Evolutionary conservation across 148 eudicot genomes (phyloP).

Genomic region (Rhododendron vialii): DNA sequence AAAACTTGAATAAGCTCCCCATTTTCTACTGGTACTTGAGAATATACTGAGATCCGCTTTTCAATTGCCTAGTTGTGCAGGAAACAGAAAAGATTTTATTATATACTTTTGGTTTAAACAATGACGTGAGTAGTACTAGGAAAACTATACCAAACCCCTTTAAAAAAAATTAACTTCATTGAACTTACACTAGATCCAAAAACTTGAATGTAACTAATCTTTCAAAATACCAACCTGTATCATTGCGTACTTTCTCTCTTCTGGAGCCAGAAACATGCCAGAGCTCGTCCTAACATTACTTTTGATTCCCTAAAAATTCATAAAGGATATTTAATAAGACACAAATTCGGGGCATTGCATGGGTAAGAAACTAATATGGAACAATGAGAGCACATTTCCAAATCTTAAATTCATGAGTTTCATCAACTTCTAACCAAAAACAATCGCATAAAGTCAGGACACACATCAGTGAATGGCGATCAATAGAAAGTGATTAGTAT

Average conservation of each 20-base stretch:
- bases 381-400: not conserved
- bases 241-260: slow-evolving; percentile 73
- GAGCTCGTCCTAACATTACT: slow-evolving; percentile 95
- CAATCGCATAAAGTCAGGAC: not conserved
- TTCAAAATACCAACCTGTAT: slow-evolving; percentile 48
- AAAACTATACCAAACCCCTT: not conserved
- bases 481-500: not conserved
- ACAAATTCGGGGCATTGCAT: not conserved
- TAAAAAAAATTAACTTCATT: not conserved
- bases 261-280: slow-evolving; percentile 76
- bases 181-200: not conserved
- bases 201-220: not conserved
- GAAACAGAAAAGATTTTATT: slow-evolving; percentile 3
- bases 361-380: not conserved
- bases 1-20: slow-evolving; percentile 96
- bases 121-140: not conserved
- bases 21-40: slow-evolving; percentile 88
- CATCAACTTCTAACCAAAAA: not conserved
- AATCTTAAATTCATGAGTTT: not conserved
- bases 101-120: not conserved
- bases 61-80: slow-evolving; percentile 67
- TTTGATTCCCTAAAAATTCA: slow-evolving; percentile 54
- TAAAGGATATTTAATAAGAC: slow-evolving; percentile 6
- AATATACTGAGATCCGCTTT: slow-evolving; percentile 84
- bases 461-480: not conserved